These are phyloP conservation scores for Plenodomus biglobosus DNA, from an alignment of 2,329 filamentous ascomycete genomes.

Conservation along the genomic window DNA sequence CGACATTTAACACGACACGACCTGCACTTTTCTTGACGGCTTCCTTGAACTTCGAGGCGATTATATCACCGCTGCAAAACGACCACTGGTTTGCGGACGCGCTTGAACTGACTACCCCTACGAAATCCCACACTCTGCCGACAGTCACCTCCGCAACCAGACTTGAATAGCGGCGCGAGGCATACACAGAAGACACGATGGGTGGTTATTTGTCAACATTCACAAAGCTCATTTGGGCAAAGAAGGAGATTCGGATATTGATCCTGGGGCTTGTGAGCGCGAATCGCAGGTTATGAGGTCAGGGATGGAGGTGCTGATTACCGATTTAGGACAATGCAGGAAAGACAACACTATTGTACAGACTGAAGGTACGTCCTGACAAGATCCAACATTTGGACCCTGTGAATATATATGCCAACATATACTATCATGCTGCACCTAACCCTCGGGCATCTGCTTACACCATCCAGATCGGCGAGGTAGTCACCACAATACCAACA, in stretches of 20 bases:
- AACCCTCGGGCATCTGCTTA: background rate
- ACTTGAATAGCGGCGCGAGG: conserved; percentile 12
- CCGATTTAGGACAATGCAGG: conserved; percentile 84
- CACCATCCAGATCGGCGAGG: conserved; percentile 81
- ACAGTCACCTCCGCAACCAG: conserved; percentile 18
- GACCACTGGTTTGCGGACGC: background rate
- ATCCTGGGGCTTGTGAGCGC: conserved; percentile 80
- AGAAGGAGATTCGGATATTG: conserved; percentile 97
- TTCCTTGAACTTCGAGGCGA: background rate
- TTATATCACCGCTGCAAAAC: background rate
- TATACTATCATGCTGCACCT: background rate
- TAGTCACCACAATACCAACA: conserved; percentile 97
- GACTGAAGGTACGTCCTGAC: conserved; percentile 74
- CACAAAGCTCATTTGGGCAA: conserved; percentile 62
- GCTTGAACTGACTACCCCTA: background rate
- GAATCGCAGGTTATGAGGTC: background rate
- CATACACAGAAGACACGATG: conserved; percentile 28
- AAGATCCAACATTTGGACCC: background rate
- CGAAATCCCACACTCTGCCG: background rate
- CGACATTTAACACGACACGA: conserved; percentile 15
- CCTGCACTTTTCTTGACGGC: background rate
- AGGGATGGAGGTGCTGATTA: conserved; percentile 23
- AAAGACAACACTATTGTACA: conserved; percentile 95
- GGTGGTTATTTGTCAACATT: conserved; percentile 39
- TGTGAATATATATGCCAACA: background rate